These are phyloP conservation scores for Adiantum capillusveneris DNA, from an alignment of 75 land plant species.

Conservation along the genomic window DNA sequence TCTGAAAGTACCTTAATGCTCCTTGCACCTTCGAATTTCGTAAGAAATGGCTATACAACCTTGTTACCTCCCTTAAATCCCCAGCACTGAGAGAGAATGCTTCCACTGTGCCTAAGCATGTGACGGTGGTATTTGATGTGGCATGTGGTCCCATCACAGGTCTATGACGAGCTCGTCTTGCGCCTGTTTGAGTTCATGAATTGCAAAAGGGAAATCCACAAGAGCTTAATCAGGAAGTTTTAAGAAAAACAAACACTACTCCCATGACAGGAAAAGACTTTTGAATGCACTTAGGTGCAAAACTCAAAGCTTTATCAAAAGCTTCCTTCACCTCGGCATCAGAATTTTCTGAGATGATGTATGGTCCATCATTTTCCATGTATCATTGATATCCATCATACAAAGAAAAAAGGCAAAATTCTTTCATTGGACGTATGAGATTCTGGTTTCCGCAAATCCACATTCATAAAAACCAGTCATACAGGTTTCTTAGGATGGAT, in stretches of 20 bases:
- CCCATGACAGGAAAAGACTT: background rate
- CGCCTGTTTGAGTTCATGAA: constrained; percentile 6
- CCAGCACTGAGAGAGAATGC: constrained; percentile 63
- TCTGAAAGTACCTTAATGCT: constrained; percentile 45
- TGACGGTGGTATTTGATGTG: constrained; percentile 52
- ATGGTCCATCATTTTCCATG: too few species aligned
- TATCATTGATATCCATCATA: too few species aligned
- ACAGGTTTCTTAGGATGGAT: too few species aligned
- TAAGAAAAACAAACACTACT: background rate
- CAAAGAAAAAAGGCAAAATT: too few species aligned
- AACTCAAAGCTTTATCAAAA: too few species aligned
- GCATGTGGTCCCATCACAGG: constrained; percentile 22
- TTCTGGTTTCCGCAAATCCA: too few species aligned
- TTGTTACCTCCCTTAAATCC: constrained; percentile 72
- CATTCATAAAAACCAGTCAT: too few species aligned
- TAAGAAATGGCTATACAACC: constrained; percentile 38
- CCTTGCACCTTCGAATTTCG: constrained; percentile 62
- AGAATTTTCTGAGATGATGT: too few species aligned
- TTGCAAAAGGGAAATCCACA: background rate
- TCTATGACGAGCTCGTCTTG: too few species aligned
- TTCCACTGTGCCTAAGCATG: constrained; percentile 63
- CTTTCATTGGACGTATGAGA: too few species aligned
- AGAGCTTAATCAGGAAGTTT: background rate
- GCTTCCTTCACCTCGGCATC: background rate
- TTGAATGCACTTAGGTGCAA: too few species aligned